Evolutionary conservation across 2,329 filamentous ascomycete genomes (phyloP).

Genomic region (Sporothrix protearum): DNA sequence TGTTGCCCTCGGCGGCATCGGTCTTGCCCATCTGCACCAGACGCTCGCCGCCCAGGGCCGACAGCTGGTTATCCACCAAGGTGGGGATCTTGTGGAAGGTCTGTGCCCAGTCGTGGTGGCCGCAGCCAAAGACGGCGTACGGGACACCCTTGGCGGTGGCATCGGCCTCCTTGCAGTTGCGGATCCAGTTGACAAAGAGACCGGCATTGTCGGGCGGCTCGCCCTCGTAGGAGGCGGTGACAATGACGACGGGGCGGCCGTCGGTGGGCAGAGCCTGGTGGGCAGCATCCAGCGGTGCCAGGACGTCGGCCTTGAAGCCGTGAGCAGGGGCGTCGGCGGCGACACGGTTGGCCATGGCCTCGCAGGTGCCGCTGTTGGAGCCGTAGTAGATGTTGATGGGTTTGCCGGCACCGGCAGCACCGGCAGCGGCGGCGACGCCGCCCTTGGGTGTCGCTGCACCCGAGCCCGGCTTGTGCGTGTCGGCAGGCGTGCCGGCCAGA

Average conservation of each 20-base stretch:
- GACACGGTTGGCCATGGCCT: slow-evolving; percentile 60
- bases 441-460: not conserved
- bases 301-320: slow-evolving; percentile 58
- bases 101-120: slow-evolving; percentile 46
- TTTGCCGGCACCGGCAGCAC: slow-evolving; percentile 33
- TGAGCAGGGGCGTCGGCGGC: slow-evolving; percentile 55
- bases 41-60: slow-evolving; percentile 44
- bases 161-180: slow-evolving; percentile 1
- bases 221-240: slow-evolving; percentile 69
- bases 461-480: not conserved
- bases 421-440: slow-evolving; percentile 29
- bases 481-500: slow-evolving; percentile 12
- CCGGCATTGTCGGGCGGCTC: slow-evolving; percentile 69
- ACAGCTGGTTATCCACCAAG: slow-evolving; percentile 54
- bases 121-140: slow-evolving; percentile 70
- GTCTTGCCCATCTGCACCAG: slow-evolving; percentile 52
- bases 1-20: slow-evolving; percentile 60
- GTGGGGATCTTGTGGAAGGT: slow-evolving; percentile 68
- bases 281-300: slow-evolving; percentile 48
- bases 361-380: slow-evolving; percentile 70
- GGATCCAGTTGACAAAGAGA: slow-evolving; percentile 34
- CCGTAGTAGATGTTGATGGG: slow-evolving; percentile 63
- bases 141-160: not conserved
- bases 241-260: slow-evolving; percentile 50
- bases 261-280: slow-evolving; percentile 12